These are phyloP conservation scores for Huntiella moniliformis DNA, from an alignment of 2,329 filamentous ascomycete species.

Conservation along the genomic window DNA sequence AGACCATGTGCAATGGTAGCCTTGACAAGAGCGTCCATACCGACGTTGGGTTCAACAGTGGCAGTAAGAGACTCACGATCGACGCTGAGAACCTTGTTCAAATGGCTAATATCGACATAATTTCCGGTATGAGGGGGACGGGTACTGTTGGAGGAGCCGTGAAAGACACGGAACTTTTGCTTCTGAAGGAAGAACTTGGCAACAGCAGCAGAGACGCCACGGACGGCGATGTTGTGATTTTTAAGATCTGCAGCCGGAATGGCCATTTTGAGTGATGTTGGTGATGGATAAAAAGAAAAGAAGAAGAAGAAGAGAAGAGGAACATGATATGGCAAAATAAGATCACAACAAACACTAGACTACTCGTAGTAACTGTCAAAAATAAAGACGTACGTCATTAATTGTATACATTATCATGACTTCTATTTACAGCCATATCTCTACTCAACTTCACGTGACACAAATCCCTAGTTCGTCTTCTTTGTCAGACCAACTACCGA, in stretches of 20 bases:
- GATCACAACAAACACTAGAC: no score
- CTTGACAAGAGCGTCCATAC: constrained; percentile 45
- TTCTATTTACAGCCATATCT: constrained; percentile 12
- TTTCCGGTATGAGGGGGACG: constrained; percentile 33
- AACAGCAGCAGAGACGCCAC: constrained; percentile 24
- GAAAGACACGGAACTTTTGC: constrained; percentile 52
- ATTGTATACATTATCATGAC: neutral
- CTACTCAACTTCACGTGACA: neutral
- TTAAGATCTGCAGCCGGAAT: neutral
- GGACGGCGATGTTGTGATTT: constrained; percentile 26
- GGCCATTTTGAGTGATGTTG: neutral
- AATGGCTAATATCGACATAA: constrained; percentile 46
- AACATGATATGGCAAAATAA: no score
- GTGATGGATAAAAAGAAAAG: constrained; percentile 12
- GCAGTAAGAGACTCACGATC: constrained; percentile 34
- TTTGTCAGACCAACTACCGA: neutral
- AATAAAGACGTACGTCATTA: neutral
- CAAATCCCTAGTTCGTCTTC: neutral
- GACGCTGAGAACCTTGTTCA: constrained; percentile 44
- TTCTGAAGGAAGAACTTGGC: constrained; percentile 24
- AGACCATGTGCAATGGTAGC: constrained; percentile 36
- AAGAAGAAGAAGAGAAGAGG: constrained; percentile 11
- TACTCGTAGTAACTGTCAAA: no score
- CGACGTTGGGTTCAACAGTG: constrained; percentile 51
- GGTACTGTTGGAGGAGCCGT: constrained; percentile 62